Conservation (phyloP, 2,329 filamentous ascomycete genomes). For the Talaromyces sp. region DNA sequence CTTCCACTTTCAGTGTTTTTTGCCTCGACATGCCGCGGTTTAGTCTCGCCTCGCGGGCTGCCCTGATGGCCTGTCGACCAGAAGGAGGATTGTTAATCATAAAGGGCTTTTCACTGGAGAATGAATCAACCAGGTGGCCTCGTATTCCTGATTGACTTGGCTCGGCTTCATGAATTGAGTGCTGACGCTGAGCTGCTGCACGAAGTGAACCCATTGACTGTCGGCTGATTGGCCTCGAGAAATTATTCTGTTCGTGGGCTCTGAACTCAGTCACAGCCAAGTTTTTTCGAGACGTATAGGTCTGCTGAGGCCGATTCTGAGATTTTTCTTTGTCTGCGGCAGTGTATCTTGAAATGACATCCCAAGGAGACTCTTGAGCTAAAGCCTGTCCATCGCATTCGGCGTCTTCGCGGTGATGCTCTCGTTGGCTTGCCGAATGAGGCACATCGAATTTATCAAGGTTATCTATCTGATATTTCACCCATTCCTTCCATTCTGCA, state of each 20-base stretch:
- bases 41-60: constrained; percentile 22
- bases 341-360: neutral
- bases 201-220: constrained; percentile 27
- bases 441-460: constrained; percentile 24
- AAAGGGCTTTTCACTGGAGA: constrained; percentile 18
- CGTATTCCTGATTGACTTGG: neutral
- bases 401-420: constrained; percentile 39
- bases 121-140: constrained; percentile 18
- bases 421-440: constrained; percentile 19
- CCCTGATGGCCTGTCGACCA: constrained; percentile 22
- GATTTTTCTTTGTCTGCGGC: neutral
- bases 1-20: constrained; percentile 23
- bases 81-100: constrained; percentile 30
- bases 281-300: neutral
- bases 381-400: constrained; percentile 33
- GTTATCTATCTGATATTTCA: constrained; percentile 35
- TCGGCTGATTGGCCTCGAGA: constrained; percentile 36
- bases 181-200: neutral
- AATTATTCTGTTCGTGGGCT: constrained; percentile 27
- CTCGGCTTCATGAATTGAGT: neutral
- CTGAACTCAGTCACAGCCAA: constrained; percentile 4
- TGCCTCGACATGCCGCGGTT: constrained; percentile 11
- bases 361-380: neutral
- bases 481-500: constrained; percentile 38
- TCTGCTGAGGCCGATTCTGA: neutral